Percentiles rank a stretch among this genome's conserved stretches.
These are phyloP conservation scores for Cucurbita pepo DNA, from an alignment of 306 rosid genomes.

Conservation along the genomic window DNA sequence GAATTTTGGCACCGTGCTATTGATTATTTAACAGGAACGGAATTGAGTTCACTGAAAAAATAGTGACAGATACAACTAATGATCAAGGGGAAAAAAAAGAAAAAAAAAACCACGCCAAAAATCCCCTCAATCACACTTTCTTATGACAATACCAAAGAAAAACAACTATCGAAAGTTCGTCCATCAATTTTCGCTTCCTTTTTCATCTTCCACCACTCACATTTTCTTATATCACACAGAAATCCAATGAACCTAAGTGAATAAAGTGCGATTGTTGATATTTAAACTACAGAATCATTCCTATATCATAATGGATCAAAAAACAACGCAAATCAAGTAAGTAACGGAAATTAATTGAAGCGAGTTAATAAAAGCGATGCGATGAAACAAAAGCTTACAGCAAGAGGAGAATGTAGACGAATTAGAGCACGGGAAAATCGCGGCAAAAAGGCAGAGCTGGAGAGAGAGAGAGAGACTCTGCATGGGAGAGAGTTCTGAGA, in stretches of 20 bases:
- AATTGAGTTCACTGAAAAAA: neutral
- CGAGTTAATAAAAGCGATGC: neutral
- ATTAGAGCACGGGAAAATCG: neutral
- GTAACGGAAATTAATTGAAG: neutral
- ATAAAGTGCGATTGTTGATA: neutral
- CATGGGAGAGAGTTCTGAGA: neutral
- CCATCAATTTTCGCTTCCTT: neutral
- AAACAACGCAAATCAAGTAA: neutral
- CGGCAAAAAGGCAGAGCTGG: neutral
- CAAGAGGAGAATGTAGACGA: neutral
- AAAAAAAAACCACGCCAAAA: neutral
- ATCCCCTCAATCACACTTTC: neutral
- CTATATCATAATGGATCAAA: neutral
- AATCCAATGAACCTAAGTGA: neutral
- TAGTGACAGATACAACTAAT: neutral
- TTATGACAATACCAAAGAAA: neutral
- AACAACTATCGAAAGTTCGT: neutral
- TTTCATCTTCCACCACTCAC: neutral
- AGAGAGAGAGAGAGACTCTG: constrained; percentile 7
- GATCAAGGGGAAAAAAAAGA: neutral
- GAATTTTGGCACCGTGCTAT: neutral
- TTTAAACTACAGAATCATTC: neutral
- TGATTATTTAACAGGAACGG: neutral
- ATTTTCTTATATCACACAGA: neutral
- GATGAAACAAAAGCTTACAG: neutral